Conservation (phyloP, 208 protist genomes). For the Acanthamoeba quina region DNA sequence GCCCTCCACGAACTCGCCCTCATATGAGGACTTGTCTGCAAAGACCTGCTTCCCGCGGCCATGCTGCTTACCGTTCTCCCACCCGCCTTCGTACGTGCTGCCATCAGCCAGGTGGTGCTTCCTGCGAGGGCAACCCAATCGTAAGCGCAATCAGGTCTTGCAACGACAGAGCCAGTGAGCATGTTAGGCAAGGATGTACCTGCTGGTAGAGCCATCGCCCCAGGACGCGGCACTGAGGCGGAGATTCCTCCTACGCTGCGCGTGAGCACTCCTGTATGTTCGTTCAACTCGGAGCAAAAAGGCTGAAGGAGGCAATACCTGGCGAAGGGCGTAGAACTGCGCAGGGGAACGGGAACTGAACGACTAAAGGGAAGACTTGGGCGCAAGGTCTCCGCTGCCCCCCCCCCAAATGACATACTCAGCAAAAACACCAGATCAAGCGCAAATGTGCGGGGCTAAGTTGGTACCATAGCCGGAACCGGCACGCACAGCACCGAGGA, state of each 20-base stretch:
- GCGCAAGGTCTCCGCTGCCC: too few species aligned
- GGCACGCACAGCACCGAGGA: not conserved
- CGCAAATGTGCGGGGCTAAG: too few species aligned
- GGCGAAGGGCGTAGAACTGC: not conserved
- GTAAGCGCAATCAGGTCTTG: not conserved
- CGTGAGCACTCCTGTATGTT: too few species aligned
- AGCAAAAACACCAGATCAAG: too few species aligned
- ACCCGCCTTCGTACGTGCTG: slow-evolving; percentile 46
- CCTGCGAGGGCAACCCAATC: not conserved
- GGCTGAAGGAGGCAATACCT: not conserved
- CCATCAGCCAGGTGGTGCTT: slow-evolving; percentile 39
- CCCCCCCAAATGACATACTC: too few species aligned
- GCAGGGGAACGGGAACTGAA: too few species aligned
- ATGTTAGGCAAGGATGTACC: not conserved
- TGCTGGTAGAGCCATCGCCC: not conserved
- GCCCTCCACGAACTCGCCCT: slow-evolving; percentile 69
- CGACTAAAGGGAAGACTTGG: too few species aligned
- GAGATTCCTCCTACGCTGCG: not conserved
- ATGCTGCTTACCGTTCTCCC: slow-evolving; percentile 32
- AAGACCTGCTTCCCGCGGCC: slow-evolving; percentile 30
- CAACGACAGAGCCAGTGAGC: not conserved
- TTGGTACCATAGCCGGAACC: not conserved
- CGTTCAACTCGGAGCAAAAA: not conserved
- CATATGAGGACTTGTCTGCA: slow-evolving; percentile 41
- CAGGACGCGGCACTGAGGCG: not conserved